Evolutionary conservation across 305 asterid species (phyloP), one percentile per base, ranked within the genome.

Genomic region (Salvia sclarea): DNA sequence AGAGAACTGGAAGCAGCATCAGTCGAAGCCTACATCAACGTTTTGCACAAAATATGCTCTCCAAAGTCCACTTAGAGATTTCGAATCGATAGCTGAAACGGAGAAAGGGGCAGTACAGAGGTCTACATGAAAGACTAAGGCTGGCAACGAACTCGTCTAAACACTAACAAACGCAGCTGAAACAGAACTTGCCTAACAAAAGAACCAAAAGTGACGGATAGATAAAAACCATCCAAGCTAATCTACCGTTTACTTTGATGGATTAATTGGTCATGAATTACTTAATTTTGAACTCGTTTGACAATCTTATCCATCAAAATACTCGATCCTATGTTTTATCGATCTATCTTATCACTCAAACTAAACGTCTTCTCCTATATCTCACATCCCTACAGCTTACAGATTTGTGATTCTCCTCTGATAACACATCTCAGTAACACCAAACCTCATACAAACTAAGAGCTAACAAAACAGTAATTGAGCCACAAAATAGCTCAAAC

Each of bases 381-480:
- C 41, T 25, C 68, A 70, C 61, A 31, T 66, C 68, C 35, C 17
- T 22, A 18, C n/a, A 62, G 21, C 31, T 55, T 44, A 65, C 45
- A 22, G 18, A 16, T 61, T 4, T 45, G 75, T 49, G 70, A 49
- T 55, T 71, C 54, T 35, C 71, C 49, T 73, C 53, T 22, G 41
- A 62, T 50, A 43, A 52, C 62, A 62, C 44, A 47, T 56, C 66
- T 40, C 8, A 10, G 25, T 0, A 43, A 22, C 53, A 55, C 59
- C 52, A 18, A 25, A 54, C 62, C 45, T 41, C 31, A 24, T 7
- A 35, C 28, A 38, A 59, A 44, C 4, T 17, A 21, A 20, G 53
- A 41, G 37, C 61, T 43, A 70, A 41, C 37, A 54, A 3, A 38
- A 62, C 35, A n/a, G n/a, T 28, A 10, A 47, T 13, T 50, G 14